Evolutionary conservation across 108 stramenopile species (phyloP).

Genomic region (Skeletonema menzelii): DNA sequence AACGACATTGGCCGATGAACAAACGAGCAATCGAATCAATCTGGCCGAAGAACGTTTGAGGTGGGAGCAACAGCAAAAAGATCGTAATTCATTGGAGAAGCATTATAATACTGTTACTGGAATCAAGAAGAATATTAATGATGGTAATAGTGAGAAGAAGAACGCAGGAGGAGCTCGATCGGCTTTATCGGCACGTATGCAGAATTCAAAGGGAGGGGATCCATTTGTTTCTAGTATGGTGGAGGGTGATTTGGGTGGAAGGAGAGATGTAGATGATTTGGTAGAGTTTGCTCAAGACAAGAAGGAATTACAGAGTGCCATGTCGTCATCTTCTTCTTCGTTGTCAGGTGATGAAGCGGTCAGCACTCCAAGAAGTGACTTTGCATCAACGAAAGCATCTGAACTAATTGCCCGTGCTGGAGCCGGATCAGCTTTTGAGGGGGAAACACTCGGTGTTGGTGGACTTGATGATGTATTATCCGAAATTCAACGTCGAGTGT

Average conservation of each 20-base stretch:
- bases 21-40: slow-evolving; percentile 8
- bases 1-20: neutral
- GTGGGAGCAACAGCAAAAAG: neutral
- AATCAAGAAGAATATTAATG: neutral
- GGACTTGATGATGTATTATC: slow-evolving; percentile 84
- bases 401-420: slow-evolving; percentile 78
- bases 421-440: slow-evolving; percentile 69
- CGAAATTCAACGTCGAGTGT: slow-evolving; percentile 78
- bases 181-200: slow-evolving; percentile 46
- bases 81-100: slow-evolving; percentile 25
- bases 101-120: slow-evolving; percentile 17
- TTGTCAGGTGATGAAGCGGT: neutral
- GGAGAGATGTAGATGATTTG: slow-evolving; percentile 14
- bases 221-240: slow-evolving; percentile 17
- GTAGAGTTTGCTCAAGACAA: slow-evolving; percentile 44
- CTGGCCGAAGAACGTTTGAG: neutral
- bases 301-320: slow-evolving; percentile 42
- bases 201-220: slow-evolving; percentile 13
- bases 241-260: neutral
- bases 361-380: neutral
- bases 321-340: slow-evolving; percentile 17
- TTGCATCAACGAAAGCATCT: slow-evolving; percentile 55
- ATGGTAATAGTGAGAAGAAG: neutral
- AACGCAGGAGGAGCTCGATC: neutral
- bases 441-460: slow-evolving; percentile 72